Conservation (phyloP, 768 basidiomycete genomes). For the Leucosporidium creatinivorum region DNA sequence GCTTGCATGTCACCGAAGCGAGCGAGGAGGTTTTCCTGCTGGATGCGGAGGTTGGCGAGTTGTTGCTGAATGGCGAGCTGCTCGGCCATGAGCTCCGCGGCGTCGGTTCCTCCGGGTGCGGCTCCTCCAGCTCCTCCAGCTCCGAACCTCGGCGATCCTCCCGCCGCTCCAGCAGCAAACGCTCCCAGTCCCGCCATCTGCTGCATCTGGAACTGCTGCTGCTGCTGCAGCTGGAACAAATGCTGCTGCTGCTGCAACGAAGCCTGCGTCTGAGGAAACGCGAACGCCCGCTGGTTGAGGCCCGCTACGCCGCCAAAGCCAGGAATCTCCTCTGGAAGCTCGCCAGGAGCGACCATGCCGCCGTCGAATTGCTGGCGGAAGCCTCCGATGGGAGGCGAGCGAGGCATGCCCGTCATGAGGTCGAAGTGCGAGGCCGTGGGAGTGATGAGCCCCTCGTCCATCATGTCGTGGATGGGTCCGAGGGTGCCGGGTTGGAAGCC, state of each 20-base stretch:
- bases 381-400: conserved; percentile 72
- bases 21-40: conserved; percentile 81
- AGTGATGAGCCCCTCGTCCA: conserved; percentile 36
- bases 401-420: conserved; percentile 30
- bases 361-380: conserved; percentile 47
- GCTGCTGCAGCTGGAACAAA: neutral
- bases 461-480: conserved; percentile 48
- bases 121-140: neutral
- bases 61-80: conserved; percentile 90
- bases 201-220: conserved; percentile 19
- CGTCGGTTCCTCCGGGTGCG: conserved; percentile 1
- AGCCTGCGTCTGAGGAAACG: conserved; percentile 10
- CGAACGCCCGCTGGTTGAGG: conserved; percentile 33
- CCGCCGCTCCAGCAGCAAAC: conserved; percentile 55
- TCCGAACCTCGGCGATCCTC: conserved; percentile 39
- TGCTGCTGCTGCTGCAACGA: conserved; percentile 55
- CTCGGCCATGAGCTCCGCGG: conserved; percentile 78
- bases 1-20: conserved; percentile 80
- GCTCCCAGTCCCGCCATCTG: conserved; percentile 49
- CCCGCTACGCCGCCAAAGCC: conserved; percentile 76
- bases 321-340: conserved; percentile 35
- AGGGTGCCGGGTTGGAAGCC: conserved; percentile 48
- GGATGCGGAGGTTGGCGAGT: conserved; percentile 81
- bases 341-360: conserved; percentile 31
- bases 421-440: conserved; percentile 34